A percentile compares a stretch with the other conserved stretches of the same genome.
These are phyloP conservation scores for Diatrype stigma DNA, from an alignment of 2,329 filamentous ascomycete genomes.

Conservation along the genomic window DNA sequence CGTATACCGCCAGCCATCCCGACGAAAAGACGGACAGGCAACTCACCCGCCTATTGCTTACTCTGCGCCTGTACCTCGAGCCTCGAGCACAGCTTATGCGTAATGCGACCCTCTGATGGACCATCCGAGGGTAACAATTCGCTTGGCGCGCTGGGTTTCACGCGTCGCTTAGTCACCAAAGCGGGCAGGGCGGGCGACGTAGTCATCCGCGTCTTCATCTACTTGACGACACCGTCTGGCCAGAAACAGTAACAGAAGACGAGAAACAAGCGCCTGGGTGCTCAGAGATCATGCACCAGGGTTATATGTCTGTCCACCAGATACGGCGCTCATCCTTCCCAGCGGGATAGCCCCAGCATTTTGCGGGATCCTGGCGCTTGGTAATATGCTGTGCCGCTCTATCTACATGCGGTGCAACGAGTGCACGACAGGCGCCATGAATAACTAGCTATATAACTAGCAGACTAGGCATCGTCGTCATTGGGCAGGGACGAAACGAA, in stretches of 20 bases:
- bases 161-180: conserved; percentile 3
- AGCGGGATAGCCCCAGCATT: conserved; percentile 10
- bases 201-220: conserved; percentile 13
- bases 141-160: neutral
- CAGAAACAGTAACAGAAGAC: conserved; percentile 30
- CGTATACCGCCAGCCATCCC: too few species aligned
- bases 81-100: neutral
- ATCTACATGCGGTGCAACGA: conserved; percentile 22
- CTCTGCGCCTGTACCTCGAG: too few species aligned
- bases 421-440: conserved; percentile 19
- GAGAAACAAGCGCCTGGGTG: conserved; percentile 24
- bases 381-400: conserved; percentile 22
- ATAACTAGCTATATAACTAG: conserved; percentile 15
- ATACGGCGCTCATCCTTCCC: conserved; percentile 26
- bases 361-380: conserved; percentile 24
- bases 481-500: conserved; percentile 6
- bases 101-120: neutral
- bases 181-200: conserved; percentile 14
- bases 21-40: neutral
- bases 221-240: conserved; percentile 17
- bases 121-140: too few species aligned
- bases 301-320: conserved; percentile 22
- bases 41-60: too few species aligned
- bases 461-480: conserved; percentile 11
- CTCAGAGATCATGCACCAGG: conserved; percentile 29